Conservation (phyloP, 441 rosid genomes). For the Corymbia calophylla region DNA sequence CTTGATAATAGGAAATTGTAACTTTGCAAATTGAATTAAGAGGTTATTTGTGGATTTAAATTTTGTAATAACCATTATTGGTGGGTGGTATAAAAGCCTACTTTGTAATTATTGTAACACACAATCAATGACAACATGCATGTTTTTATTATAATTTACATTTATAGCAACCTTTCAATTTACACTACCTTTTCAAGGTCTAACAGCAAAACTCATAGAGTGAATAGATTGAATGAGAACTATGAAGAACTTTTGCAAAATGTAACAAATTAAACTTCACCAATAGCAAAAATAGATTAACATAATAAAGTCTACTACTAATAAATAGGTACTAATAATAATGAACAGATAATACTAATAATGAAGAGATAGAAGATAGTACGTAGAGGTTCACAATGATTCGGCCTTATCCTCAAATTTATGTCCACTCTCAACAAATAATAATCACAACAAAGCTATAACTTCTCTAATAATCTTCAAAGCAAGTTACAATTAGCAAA, state of each 20-base stretch:
- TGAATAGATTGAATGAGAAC: background rate
- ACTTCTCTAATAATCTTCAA: too few relatives aligned
- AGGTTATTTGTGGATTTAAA: background rate
- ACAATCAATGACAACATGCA: background rate
- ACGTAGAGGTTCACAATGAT: background rate
- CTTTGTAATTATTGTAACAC: background rate
- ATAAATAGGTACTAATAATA: background rate
- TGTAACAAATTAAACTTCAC: background rate
- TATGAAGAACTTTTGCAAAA: background rate
- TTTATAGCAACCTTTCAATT: background rate
- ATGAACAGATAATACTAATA: background rate
- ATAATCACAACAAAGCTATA: too few relatives aligned
- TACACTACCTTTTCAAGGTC: background rate
- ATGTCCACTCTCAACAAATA: background rate
- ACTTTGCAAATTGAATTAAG: background rate
- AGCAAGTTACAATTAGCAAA: background rate
- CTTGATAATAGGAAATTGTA: background rate
- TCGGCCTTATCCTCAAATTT: background rate
- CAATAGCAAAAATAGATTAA: background rate
- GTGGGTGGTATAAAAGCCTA: background rate
- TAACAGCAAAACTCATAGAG: background rate
- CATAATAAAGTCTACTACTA: background rate
- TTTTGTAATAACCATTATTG: background rate
- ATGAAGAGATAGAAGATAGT: background rate
- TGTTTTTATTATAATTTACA: background rate